Conservation (phyloP, 2,329 filamentous ascomycete genomes). For the Penicillium freii region DNA sequence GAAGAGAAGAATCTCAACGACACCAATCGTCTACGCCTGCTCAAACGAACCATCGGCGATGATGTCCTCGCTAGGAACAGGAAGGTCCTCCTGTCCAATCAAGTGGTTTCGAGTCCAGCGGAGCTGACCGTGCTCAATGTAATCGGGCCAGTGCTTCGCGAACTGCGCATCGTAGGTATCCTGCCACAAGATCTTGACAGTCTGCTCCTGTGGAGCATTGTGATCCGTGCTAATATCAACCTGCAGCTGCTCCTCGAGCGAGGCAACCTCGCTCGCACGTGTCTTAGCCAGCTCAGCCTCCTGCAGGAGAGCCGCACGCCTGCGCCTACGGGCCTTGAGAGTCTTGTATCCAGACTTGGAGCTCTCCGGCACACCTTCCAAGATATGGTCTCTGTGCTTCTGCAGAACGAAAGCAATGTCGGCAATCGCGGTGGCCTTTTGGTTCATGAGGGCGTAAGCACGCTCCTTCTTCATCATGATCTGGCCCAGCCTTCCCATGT, state of each 20-base stretch:
- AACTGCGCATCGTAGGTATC: conserved; percentile 46
- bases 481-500: conserved; percentile 42
- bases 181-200: conserved; percentile 48
- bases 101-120: conserved; percentile 37
- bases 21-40: conserved; percentile 4
- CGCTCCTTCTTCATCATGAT: conserved; percentile 50
- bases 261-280: conserved; percentile 27
- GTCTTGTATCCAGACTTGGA: conserved; percentile 35
- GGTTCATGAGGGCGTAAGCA: conserved; percentile 59
- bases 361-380: conserved; percentile 28
- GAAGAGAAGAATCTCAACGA: neutral
- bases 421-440: conserved; percentile 62
- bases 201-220: conserved; percentile 27
- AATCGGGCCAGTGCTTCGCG: conserved; percentile 45
- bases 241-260: conserved; percentile 21
- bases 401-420: conserved; percentile 58
- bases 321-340: conserved; percentile 31
- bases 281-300: conserved; percentile 24
- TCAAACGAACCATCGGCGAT: conserved; percentile 19
- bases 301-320: conserved; percentile 29
- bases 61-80: conserved; percentile 17
- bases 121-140: conserved; percentile 45
- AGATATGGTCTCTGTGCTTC: conserved; percentile 46
- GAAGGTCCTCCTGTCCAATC: conserved; percentile 32
- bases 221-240: conserved; percentile 33